phyloP scores from a whole-genome alignment of 108 stramenopile species.

The Epipyxis sp. region DNA sequence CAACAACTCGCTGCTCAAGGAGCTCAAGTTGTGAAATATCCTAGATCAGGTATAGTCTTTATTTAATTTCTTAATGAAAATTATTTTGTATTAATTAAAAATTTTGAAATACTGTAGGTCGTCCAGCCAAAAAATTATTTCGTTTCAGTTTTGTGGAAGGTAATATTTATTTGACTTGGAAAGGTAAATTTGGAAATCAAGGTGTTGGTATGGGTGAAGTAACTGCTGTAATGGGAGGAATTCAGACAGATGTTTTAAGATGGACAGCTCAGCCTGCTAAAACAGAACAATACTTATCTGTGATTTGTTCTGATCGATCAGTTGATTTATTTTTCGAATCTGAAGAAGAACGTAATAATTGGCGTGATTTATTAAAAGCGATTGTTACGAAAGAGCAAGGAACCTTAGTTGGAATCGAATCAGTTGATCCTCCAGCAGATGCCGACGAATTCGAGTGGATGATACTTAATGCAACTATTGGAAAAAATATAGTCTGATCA shows the following conservation, averaged over 20 bases:
- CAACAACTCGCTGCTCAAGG: constrained; percentile 37
- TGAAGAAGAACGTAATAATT: constrained; percentile 12
- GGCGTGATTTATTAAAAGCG: constrained; percentile 5
- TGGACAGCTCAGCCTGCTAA: neutral
- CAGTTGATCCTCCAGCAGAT: neutral
- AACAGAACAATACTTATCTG: constrained; percentile 17
- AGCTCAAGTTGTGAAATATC: constrained; percentile 28
- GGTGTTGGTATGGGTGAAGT: constrained; percentile 12
- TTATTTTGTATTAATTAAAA: too few species aligned
- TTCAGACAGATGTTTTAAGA: constrained; percentile 23
- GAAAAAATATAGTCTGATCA: too few species aligned
- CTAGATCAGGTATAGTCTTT: too few species aligned
- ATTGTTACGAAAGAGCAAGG: neutral
- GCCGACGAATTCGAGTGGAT: neutral
- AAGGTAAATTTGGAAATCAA: constrained; percentile 36
- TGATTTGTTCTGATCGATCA: constrained; percentile 22
- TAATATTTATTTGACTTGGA: constrained; percentile 41
- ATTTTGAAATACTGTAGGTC: too few species aligned
- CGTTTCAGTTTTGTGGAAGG: constrained; percentile 45
- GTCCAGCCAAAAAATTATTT: constrained; percentile 37
- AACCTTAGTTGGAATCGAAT: neutral
- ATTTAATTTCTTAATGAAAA: too few species aligned
- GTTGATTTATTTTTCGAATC: constrained; percentile 25
- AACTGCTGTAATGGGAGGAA: neutral
- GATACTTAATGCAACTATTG: constrained; percentile 17